Evolutionary conservation across 768 basidiomycete genomes (phyloP).

Genomic region (Termitomyces sp.): DNA sequence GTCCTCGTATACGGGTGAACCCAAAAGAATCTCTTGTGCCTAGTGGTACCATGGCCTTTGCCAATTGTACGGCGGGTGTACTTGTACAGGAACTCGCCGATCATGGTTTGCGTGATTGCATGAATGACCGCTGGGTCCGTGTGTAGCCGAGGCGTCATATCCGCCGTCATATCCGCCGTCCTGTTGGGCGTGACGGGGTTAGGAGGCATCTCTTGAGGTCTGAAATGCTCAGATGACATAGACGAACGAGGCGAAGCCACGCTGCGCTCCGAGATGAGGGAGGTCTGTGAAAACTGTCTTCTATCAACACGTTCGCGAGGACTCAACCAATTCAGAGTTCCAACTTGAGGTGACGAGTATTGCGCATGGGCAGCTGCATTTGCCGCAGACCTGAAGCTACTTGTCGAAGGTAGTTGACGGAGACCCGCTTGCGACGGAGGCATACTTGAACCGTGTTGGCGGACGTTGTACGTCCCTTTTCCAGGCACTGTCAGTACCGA

Average conservation of each 20-base stretch:
- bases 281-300: slow-evolving; percentile 61
- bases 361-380: slow-evolving; percentile 53
- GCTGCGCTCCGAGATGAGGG: slow-evolving; percentile 65
- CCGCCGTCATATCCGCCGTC: slow-evolving; percentile 38
- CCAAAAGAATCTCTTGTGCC: slow-evolving; percentile 98
- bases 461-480: slow-evolving; percentile 38
- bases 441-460: slow-evolving; percentile 72
- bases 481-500: slow-evolving; percentile 53
- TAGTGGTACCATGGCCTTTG: slow-evolving; percentile 83
- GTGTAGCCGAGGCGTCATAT: slow-evolving; percentile 34
- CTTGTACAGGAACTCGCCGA: slow-evolving; percentile 97
- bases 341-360: slow-evolving; percentile 33
- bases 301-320: slow-evolving; percentile 45
- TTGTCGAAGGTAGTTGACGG: slow-evolving; percentile 71
- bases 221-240: slow-evolving; percentile 72
- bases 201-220: slow-evolving; percentile 28
- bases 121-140: slow-evolving; percentile 93
- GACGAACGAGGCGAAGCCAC: slow-evolving; percentile 73
- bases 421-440: slow-evolving; percentile 63
- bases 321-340: slow-evolving; percentile 43
- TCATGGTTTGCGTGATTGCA: slow-evolving; percentile 99
- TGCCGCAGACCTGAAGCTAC: slow-evolving; percentile 77
- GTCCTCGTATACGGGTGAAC: slow-evolving; percentile 99
- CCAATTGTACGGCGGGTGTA: slow-evolving; percentile 89
- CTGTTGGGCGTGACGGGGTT: slow-evolving; percentile 43